These are phyloP conservation scores for Pezicula carpinea DNA, from an alignment of 2,329 filamentous ascomycete genomes.

Conservation along the genomic window DNA sequence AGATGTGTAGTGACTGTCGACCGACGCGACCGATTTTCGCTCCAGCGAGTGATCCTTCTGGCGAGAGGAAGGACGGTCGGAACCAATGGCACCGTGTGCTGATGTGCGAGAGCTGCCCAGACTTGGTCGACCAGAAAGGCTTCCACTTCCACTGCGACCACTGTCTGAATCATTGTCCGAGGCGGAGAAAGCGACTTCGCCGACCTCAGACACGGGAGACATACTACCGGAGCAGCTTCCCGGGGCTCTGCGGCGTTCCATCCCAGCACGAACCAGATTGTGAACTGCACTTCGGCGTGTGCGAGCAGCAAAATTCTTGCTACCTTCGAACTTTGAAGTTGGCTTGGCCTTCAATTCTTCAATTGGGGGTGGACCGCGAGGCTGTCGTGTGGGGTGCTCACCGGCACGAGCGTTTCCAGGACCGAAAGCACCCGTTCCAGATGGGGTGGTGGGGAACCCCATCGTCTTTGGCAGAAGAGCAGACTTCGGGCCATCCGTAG, in stretches of 20 bases:
- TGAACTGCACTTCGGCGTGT: conserved; percentile 88
- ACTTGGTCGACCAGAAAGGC: conserved; percentile 66
- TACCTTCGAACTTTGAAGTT: conserved; percentile 88
- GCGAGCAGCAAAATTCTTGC: conserved; percentile 94
- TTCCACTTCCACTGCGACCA: conserved; percentile 67
- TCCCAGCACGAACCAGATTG: conserved; percentile 84
- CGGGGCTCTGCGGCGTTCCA: conserved; percentile 73
- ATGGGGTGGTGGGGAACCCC: conserved; percentile 73
- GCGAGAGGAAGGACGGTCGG: conserved; percentile 70
- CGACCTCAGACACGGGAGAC: conserved; percentile 83
- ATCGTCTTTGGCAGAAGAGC: conserved; percentile 70
- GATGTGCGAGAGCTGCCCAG: conserved; percentile 72
- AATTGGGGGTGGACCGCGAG: conserved; percentile 82
- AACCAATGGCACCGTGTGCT: conserved; percentile 81
- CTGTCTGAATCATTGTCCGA: conserved; percentile 73
- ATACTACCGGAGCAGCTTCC: conserved; percentile 75
- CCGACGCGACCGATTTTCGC: conserved; percentile 38
- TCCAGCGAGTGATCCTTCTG: conserved; percentile 58
- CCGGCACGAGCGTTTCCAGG: conserved; percentile 90
- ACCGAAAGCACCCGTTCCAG: conserved; percentile 75
- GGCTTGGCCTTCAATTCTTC: conserved; percentile 89
- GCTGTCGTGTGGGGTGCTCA: conserved; percentile 90
- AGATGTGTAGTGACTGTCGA: conserved; percentile 47
- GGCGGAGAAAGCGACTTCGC: conserved; percentile 57
- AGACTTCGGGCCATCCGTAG: conserved; percentile 43